Base-by-base conservation (phyloP, 1,139 yeast species). In the Diutina scorzettiae region DNA sequence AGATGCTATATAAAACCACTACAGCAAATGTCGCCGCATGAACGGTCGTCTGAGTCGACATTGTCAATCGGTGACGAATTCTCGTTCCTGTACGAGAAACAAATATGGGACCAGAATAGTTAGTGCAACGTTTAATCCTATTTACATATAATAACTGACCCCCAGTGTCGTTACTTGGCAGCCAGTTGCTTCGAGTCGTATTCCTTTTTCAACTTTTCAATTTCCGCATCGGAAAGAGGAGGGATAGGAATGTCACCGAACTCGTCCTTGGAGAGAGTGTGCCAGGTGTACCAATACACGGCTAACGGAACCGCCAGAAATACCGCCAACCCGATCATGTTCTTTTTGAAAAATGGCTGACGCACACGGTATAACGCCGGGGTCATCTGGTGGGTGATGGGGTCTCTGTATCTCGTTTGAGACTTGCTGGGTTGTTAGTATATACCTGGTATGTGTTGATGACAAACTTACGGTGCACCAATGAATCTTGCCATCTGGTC, bases 361-460 rank as follows among this genome's bases (percentile, higher is more conserved):
- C 97, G 75, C 41, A 95, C 96, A 51, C 97, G 70, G 53, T 85
- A 69, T 68, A 89, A 79, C 8, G 96, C 95, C 17, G 96, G 96
- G 2, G 96, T 84, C 87, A 87, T 87, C 57, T 83, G 83, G 63
- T 78, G 81, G 19, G 94, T 84, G 54, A 69, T 68, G 43, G 78
- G 82, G 61, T 83, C 85, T 56, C 83, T 81, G 60, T 85, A 86
- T 47, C 66, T 60, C 47, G 56, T 54, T 47, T 56, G 62, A 42
- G 57, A 57, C 48, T 55, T 56, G 48, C 60, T 56, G 34, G 37
- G 11, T 6, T 23, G 43, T 39, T 42, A 42, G 56, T 52, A 44
- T 14, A 8, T 7, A 11, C n/a, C n/a, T 17, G 9, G 23, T 16
- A 6, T 14, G 17, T 3, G n/a, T 18, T 23, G 7, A 18, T 17